These are phyloP conservation scores for Penicillium desertorum DNA, from an alignment of 495 filamentous ascomycete genomes.

Conservation along the genomic window DNA sequence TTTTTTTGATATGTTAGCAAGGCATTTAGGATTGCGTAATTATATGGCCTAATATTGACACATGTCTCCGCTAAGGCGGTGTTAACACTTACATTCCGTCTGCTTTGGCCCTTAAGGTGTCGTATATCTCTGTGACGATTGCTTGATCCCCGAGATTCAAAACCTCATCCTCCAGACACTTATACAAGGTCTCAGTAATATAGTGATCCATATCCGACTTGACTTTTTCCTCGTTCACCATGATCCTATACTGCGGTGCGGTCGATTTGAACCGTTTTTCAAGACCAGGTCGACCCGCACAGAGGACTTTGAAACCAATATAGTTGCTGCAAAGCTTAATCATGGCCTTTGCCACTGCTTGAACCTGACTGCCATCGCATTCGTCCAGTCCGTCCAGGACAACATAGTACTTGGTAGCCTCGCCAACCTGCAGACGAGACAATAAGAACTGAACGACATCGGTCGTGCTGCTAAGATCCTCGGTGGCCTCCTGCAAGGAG, in stretches of 20 bases:
- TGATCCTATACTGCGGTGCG: slow-evolving; percentile 8
- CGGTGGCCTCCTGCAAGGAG: not conserved
- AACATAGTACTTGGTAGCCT: not conserved
- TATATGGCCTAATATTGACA: not conserved
- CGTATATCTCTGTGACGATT: slow-evolving; percentile 8
- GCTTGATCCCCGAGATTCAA: slow-evolving; percentile 11
- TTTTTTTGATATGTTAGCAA: not conserved
- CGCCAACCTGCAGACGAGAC: not conserved
- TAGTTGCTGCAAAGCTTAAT: not conserved
- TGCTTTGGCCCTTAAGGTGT: slow-evolving; percentile 19
- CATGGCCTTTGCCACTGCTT: slow-evolving; percentile 4
- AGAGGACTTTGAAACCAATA: slow-evolving; percentile 8
- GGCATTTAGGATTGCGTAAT: not conserved
- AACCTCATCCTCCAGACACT: not conserved
- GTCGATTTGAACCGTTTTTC: slow-evolving; percentile 4
- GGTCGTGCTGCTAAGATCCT: slow-evolving; percentile 7
- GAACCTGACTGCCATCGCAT: not conserved
- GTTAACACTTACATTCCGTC: slow-evolving; percentile 19
- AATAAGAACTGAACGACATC: not conserved
- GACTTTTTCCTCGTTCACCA: slow-evolving; percentile 6
- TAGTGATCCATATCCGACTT: slow-evolving; percentile 26
- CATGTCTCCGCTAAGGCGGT: not conserved
- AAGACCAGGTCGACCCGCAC: slow-evolving; percentile 13
- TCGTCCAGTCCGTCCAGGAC: slow-evolving; percentile 6
- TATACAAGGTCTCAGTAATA: slow-evolving; percentile 14